A percentile compares a stretch with the other conserved stretches of the same genome.
These are phyloP conservation scores for Licmophora abbreviata DNA, from an alignment of 108 stramenopile genomes.

Conservation along the genomic window DNA sequence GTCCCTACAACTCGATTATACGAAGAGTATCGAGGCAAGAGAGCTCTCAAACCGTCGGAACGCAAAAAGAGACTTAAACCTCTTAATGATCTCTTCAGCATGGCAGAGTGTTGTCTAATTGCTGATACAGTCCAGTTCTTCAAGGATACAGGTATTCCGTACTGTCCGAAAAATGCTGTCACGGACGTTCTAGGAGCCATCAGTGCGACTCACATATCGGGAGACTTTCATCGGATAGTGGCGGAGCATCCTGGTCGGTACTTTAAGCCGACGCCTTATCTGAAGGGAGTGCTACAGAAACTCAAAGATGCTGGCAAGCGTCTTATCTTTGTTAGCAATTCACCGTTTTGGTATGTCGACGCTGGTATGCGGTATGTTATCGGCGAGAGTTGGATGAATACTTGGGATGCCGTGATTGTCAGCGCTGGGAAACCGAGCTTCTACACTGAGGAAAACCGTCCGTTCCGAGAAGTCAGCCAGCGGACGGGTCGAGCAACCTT, in stretches of 20 bases:
- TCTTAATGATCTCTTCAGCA: slow-evolving; percentile 89
- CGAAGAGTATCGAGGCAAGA: slow-evolving; percentile 82
- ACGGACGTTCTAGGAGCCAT: slow-evolving; percentile 86
- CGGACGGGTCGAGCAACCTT: slow-evolving; percentile 53
- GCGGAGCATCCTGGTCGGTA: slow-evolving; percentile 71
- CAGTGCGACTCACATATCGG: slow-evolving; percentile 83
- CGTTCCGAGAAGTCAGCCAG: slow-evolving; percentile 79
- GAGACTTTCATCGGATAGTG: slow-evolving; percentile 88
- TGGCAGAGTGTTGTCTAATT: slow-evolving; percentile 95
- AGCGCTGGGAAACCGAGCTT: slow-evolving; percentile 90
- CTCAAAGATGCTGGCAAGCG: slow-evolving; percentile 64
- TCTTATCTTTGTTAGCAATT: slow-evolving; percentile 83
- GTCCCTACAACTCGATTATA: slow-evolving; percentile 57
- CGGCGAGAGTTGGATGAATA: slow-evolving; percentile 82
- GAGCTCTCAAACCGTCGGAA: slow-evolving; percentile 59
- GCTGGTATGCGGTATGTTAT: slow-evolving; percentile 92
- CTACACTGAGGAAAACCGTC: slow-evolving; percentile 75
- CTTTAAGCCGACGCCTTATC: slow-evolving; percentile 63
- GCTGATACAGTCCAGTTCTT: slow-evolving; percentile 94
- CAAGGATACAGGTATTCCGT: slow-evolving; percentile 66
- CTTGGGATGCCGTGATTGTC: slow-evolving; percentile 76
- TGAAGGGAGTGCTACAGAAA: slow-evolving; percentile 59
- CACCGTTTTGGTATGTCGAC: slow-evolving; percentile 88
- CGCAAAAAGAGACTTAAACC: slow-evolving; percentile 76
- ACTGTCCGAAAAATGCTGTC: slow-evolving; percentile 65